phyloP scores from a whole-genome alignment of 1,284 basidiomycete species.

The Cryptococcus hybrid region DNA sequence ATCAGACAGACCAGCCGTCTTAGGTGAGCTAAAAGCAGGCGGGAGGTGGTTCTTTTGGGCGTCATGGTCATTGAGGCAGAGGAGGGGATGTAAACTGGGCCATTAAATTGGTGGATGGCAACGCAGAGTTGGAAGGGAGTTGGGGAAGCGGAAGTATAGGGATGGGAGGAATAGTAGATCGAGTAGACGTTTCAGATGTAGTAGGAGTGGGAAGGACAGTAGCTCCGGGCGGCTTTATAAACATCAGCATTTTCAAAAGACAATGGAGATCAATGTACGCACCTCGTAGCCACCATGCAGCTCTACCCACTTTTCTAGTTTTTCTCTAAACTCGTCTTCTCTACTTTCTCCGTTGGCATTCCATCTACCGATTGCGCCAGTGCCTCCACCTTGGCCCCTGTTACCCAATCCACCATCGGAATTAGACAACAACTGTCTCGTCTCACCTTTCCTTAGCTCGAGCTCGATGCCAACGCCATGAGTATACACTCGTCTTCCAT shows the following conservation, averaged over 20 bases:
- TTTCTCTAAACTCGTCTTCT: slow-evolving; percentile 33
- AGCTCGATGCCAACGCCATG: slow-evolving; percentile 48
- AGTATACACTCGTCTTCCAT: slow-evolving; percentile 38
- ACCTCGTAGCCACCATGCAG: slow-evolving; percentile 40
- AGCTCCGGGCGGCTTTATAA: slow-evolving; percentile 8
- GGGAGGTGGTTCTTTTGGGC: slow-evolving; percentile 11
- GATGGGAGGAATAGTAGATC: slow-evolving; percentile 43
- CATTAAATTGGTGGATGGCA: slow-evolving; percentile 34
- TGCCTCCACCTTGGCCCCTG: slow-evolving; percentile 42
- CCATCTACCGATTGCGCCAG: slow-evolving; percentile 48
- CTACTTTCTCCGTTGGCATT: slow-evolving; percentile 40
- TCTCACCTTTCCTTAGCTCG: slow-evolving; percentile 44
- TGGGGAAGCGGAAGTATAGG: slow-evolving; percentile 41
- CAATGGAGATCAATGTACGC: slow-evolving; percentile 4
- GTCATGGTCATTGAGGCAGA: slow-evolving; percentile 5
- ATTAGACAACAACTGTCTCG: slow-evolving; percentile 36
- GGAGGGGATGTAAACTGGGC: slow-evolving; percentile 13
- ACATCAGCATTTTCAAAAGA: too few species aligned
- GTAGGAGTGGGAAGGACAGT: slow-evolving; percentile 39
- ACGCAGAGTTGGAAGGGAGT: slow-evolving; percentile 27
- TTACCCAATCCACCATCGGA: slow-evolving; percentile 36
- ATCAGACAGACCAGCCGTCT: slow-evolving; percentile 33
- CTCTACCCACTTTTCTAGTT: slow-evolving; percentile 46
- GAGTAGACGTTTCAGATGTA: slow-evolving; percentile 20
- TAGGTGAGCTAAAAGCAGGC: slow-evolving; percentile 4